Conservation (phyloP, 805 yeast genomes). For the Candida sphagnicola region DNA sequence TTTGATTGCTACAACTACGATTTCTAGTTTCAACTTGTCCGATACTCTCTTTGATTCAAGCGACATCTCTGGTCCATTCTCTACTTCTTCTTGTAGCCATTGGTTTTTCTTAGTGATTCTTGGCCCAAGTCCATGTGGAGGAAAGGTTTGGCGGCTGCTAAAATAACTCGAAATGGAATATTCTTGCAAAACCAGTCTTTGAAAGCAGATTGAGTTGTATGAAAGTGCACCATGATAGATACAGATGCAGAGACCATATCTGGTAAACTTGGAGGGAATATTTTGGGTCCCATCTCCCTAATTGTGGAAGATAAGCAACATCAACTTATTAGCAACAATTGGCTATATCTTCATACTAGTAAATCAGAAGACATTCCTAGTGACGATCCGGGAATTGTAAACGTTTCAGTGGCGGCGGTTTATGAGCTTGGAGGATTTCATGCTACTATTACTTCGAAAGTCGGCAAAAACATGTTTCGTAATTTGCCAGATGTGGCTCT, state of each 20-base stretch:
- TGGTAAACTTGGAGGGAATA: not conserved
- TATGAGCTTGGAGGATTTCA: constrained; percentile 21
- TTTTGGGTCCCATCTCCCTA: constrained; percentile 12
- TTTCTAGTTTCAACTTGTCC: too few relatives aligned
- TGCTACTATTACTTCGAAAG: constrained; percentile 9
- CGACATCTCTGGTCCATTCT: too few relatives aligned
- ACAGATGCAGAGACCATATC: not conserved
- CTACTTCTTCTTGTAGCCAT: too few relatives aligned
- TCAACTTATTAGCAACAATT: constrained; percentile 11
- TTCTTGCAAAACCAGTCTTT: too few relatives aligned
- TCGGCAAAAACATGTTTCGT: constrained; percentile 6
- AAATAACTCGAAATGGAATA: not conserved
- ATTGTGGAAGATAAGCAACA: constrained; percentile 14
- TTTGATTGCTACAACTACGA: too few relatives aligned
- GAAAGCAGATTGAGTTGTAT: too few relatives aligned
- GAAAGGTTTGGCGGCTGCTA: not conserved
- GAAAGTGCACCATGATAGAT: constrained; percentile 2
- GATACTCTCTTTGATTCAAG: too few relatives aligned
- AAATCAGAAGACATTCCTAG: constrained; percentile 6
- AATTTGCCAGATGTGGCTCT: not conserved
- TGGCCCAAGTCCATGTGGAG: too few relatives aligned
- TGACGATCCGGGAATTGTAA: constrained; percentile 7
- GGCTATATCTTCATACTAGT: constrained; percentile 15
- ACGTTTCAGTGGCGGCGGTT: constrained; percentile 14
- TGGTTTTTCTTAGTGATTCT: too few relatives aligned